Evolutionary conservation across 495 filamentous ascomycete genomes (phyloP), one percentile per base, ranked within the genome.

Genomic region (Annulohypoxylon bovei): DNA sequence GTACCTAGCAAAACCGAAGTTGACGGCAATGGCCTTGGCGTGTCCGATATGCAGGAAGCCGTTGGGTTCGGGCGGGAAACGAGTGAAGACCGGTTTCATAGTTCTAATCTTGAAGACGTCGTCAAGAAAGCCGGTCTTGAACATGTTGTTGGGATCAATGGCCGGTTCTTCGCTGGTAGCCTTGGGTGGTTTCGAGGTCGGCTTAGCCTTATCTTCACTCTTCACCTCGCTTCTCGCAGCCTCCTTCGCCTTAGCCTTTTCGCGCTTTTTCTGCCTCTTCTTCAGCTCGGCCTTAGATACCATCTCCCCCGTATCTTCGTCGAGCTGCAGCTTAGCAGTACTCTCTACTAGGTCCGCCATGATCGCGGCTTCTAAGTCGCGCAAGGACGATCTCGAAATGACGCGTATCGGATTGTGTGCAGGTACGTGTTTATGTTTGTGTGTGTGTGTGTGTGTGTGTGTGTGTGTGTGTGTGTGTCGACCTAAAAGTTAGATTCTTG

Each of bases 21-120:
- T 99, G 73, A 98, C 87, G 0, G 93, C 89, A 79, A 99, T 98
- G n/a, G 95, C 95, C 82, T 98, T 98, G 69, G 89, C 89, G 77
- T 98, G 95, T 18, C 94, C 94, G 75, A 97, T 92, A 75, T 96
- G 93, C 3, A 95, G 85, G 76, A 84, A 90, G 50, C 88, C 87
- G 65, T 89, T 89, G 33, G 94, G 94, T 80, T 98, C 96, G 14
- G 95, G 95, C 5, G 95, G 95, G 79, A 99, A 98, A 71, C 93
- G 89, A 8, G 94, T 95, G 50, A 89, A 75, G 28, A 92, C 88
- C 32, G 84, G 78, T 75, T 89, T 87, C 4, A 83, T 79, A 5
- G 92, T 88, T 40, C 91, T 87, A 79, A 93, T 90, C 58, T 92
- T 86, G 83, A 91, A 94, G 35, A 96, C 93, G 2, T 90, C 88